Percentiles rank a stretch among this genome's conserved stretches.
phyloP scores from a whole-genome alignment of 1,139 yeast species.

The Torulaspora pretoriensis region DNA sequence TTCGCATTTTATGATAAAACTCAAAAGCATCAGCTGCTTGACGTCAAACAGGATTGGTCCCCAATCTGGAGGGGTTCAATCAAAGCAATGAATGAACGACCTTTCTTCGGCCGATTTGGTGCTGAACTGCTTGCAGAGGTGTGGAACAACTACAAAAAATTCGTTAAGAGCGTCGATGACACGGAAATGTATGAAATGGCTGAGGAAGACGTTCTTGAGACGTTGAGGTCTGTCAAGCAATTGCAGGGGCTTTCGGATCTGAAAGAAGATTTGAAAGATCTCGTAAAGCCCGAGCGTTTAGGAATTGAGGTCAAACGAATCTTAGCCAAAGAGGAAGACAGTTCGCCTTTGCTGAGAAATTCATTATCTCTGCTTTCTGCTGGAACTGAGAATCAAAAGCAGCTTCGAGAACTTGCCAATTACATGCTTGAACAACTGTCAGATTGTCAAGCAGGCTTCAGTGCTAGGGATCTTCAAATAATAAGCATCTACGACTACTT shows the following conservation, averaged over 20 bases:
- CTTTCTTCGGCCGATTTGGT: conserved; percentile 27
- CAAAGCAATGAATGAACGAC: conserved; percentile 21
- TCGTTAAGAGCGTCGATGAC: conserved; percentile 12
- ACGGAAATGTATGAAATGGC: background rate
- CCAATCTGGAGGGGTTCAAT: conserved; percentile 27
- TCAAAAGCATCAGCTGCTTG: conserved; percentile 14
- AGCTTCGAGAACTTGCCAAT: conserved; percentile 10
- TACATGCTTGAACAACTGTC: conserved; percentile 10
- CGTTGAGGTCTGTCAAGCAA: conserved; percentile 16
- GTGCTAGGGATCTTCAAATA: conserved; percentile 24
- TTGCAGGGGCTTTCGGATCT: conserved; percentile 15
- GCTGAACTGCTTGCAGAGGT: conserved; percentile 23
- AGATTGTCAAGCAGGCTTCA: conserved; percentile 28
- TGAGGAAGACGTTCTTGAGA: conserved; percentile 12
- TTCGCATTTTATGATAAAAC: conserved; percentile 19
- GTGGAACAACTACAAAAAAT: conserved; percentile 26
- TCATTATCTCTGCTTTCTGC: conserved; percentile 11
- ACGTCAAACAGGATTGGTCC: conserved; percentile 24
- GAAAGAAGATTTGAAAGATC: conserved; percentile 11
- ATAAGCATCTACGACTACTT: conserved; percentile 31
- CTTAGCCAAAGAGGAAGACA: conserved; percentile 6
- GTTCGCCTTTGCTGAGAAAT: conserved; percentile 13
- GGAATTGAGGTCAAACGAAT: conserved; percentile 12
- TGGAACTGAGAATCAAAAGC: conserved; percentile 12
- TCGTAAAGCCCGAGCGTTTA: conserved; percentile 11